Evolutionary conservation across 495 filamentous ascomycete species (phyloP).

Genomic region (Cryomyces minteri): DNA sequence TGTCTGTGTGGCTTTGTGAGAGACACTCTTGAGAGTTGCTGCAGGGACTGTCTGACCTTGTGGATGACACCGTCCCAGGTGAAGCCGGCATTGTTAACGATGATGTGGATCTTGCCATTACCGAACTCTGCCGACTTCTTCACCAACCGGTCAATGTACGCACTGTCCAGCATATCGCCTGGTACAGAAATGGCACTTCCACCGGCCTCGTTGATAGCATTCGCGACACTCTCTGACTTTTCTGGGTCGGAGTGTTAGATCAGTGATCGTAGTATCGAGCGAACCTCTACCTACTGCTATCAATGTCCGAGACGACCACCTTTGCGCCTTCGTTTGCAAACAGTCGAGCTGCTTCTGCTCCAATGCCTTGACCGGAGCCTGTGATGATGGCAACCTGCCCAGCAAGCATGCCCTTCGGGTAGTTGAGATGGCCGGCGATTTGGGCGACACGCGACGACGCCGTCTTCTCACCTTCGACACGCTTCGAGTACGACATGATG

Average conservation of each 20-base stretch:
- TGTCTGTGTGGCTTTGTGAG: conserved; percentile 29
- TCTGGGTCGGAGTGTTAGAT: conserved; percentile 15
- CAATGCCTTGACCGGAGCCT: conserved; percentile 76
- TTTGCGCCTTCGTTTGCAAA: conserved; percentile 79
- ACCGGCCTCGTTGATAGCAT: conserved; percentile 42
- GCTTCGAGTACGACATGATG: neutral
- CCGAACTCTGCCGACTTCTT: conserved; percentile 63
- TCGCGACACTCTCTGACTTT: conserved; percentile 43
- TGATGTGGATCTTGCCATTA: conserved; percentile 68
- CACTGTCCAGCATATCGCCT: conserved; percentile 52
- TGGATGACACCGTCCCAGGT: conserved; percentile 87
- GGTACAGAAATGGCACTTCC: conserved; percentile 49
- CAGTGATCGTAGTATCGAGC: neutral
- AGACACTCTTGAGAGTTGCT: neutral
- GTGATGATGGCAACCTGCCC: conserved; percentile 79
- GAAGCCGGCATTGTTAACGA: conserved; percentile 78
- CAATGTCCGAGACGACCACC: conserved; percentile 68
- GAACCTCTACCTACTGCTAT: conserved; percentile 31
- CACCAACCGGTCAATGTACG: conserved; percentile 48
- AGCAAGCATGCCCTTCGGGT: conserved; percentile 54
- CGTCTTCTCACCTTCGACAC: conserved; percentile 1
- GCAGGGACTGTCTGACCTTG: conserved; percentile 31
- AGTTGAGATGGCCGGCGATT: conserved; percentile 60
- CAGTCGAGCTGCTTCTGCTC: conserved; percentile 59
- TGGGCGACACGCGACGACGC: conserved; percentile 28